Percentiles rank a stretch among this genome's conserved stretches.
phyloP scores from a whole-genome alignment of 352 stramenopile genomes.

The Thalassiosira livingstoniorum region DNA sequence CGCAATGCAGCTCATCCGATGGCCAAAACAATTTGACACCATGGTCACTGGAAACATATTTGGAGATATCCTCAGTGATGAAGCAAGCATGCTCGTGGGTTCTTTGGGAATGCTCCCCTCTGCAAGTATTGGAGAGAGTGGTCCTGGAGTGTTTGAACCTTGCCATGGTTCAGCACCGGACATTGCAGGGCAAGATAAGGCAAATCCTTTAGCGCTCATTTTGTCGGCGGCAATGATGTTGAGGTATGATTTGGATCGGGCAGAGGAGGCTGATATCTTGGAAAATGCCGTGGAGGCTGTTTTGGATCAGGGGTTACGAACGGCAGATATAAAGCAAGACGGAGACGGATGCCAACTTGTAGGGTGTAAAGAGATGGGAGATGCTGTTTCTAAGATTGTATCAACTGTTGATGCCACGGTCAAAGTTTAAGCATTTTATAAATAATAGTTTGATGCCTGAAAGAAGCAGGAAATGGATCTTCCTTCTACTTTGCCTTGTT shows the following conservation, averaged over 20 bases:
- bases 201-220: conserved; percentile 98
- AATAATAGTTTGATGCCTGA: too few relatives aligned
- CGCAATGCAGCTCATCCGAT: conserved; percentile 98
- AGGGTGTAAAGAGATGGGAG: conserved; percentile 88
- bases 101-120: conserved; percentile 98
- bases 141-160: conserved; percentile 95
- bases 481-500: too few relatives aligned
- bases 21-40: conserved; percentile 98
- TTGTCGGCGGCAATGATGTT: conserved; percentile 97
- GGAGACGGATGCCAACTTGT: conserved; percentile 85
- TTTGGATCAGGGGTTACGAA: conserved; percentile 85
- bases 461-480: too few relatives aligned
- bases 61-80: conserved; percentile 98
- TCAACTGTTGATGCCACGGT: conserved; percentile 59
- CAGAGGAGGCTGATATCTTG: conserved; percentile 83
- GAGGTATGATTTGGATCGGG: conserved; percentile 90
- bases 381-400: conserved; percentile 83
- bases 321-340: conserved; percentile 88
- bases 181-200: conserved; percentile 96
- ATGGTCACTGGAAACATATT: conserved; percentile 99
- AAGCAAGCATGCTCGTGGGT: conserved; percentile 96
- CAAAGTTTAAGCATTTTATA: conserved; percentile 49
- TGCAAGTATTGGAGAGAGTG: conserved; percentile 91
- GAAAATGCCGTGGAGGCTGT: conserved; percentile 87
- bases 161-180: conserved; percentile 98